A percentile compares a stretch with the other conserved stretches of the same genome.
Evolutionary conservation across 2,329 filamentous ascomycete genomes (phyloP).

Genomic region (Fusarium agapanthi): DNA sequence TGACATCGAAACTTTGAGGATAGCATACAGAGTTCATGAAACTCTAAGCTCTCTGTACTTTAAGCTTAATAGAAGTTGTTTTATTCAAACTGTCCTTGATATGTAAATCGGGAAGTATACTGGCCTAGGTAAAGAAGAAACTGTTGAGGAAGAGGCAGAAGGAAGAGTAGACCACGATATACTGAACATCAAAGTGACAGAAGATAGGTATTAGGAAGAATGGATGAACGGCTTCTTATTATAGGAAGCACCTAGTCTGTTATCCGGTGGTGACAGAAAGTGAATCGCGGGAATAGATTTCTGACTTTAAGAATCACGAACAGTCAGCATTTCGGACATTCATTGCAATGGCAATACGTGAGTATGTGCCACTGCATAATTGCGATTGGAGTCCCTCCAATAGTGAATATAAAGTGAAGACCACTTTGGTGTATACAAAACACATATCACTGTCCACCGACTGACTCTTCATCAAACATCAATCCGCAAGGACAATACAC

Average conservation of each 20-base stretch:
- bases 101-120: too few species aligned
- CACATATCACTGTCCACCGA: not conserved
- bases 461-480: rapidly evolving
- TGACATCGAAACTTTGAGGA: too few species aligned
- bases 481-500: not conserved
- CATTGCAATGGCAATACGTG: not conserved
- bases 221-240: rapidly evolving
- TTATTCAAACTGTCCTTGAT: too few species aligned
- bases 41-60: too few species aligned
- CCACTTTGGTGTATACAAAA: too few species aligned
- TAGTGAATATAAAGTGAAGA: rapidly evolving
- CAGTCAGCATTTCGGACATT: too few species aligned
- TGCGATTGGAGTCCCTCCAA: rapidly evolving
- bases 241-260: rapidly evolving
- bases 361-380: rapidly evolving
- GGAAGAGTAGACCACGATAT: too few species aligned
- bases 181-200: rapidly evolving
- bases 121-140: too few species aligned
- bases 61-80: too few species aligned
- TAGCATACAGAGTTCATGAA: too few species aligned
- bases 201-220: too few species aligned
- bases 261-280: not conserved
- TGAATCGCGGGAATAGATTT: not conserved
- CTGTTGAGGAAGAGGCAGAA: too few species aligned
- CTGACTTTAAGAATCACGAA: rapidly evolving